Base-by-base conservation (phyloP, 2,329 filamentous ascomycete species). In the Tolypocladium guangdongense region DNA sequence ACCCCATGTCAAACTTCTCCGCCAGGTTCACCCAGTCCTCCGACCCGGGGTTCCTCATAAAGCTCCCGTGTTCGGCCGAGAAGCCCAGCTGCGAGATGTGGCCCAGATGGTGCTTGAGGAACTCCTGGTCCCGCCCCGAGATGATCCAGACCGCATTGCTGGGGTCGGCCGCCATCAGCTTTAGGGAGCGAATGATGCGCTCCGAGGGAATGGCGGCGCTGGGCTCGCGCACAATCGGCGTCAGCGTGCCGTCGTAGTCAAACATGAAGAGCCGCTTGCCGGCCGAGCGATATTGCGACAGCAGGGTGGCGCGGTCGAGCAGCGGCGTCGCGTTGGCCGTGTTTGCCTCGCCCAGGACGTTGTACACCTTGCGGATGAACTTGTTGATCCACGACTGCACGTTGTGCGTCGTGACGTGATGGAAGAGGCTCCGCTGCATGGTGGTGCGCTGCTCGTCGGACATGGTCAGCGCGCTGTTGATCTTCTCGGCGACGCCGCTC, bases 101-200 rank as follows among this genome's bases (percentile, higher is more conserved):
- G n/a, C 92, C 93, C 67, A 97, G 84, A 74, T 92, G 91, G 60
- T 95, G 86, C 59, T 87, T 83, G 55, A 99, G 73, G 71, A 99
- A 99, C 8, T 86, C 86, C 65, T 96, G 90, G 63, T 97, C 92
- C 58, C 93, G 84, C 12, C 93, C 93, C 52, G 89, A 95, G 64
- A 99, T 96, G 66, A 99, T 95, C 93, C 93, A 99, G n/a, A 99
- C 90, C 1, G 84, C 80, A 63, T 97, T 99, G 54, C 78, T 77
- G 18, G 86, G 82, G 65, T 97, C 90, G 0, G 86, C 78, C 0
- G 91, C 87, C 43, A 99, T 77, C 12, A 81, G 79, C 67, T 87
- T 89, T 55, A 99, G 77, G 1, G 87, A 91, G 33, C 84, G 81
- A 49, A 95, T 84, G 24, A 96, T 82, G 24, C 85, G 83, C 61